Evolutionary conservation across 2,329 filamentous ascomycete species (phyloP).

Genomic region (Sporothrix variecibatus): DNA sequence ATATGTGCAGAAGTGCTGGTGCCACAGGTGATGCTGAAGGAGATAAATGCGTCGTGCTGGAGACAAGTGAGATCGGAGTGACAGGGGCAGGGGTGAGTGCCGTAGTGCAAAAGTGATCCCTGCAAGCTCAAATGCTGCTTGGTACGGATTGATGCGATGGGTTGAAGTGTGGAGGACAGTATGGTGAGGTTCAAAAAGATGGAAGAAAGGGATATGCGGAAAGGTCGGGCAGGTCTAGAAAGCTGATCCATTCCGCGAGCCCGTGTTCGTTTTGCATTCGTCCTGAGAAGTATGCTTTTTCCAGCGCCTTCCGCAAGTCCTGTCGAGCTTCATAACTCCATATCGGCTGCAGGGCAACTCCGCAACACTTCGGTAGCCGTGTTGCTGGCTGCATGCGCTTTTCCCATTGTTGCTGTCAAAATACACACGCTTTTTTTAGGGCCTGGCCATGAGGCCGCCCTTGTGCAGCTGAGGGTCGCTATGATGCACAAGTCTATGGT

Average conservation of each 20-base stretch:
- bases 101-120: not conserved
- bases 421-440: not conserved
- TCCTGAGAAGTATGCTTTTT: not conserved
- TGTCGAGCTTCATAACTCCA: not conserved
- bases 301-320: not conserved
- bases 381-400: not conserved
- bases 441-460: not conserved
- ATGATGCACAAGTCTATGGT: not conserved
- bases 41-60: not conserved
- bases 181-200: not conserved
- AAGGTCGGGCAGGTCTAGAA: not conserved
- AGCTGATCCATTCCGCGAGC: not conserved
- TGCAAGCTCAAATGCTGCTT: not conserved
- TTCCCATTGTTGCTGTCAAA: not conserved
- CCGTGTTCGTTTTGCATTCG: not conserved
- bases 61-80: not conserved
- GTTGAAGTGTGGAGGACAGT: not conserved
- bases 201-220: not conserved
- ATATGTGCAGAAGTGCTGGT: not conserved
- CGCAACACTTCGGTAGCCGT: not conserved
- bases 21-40: not conserved
- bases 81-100: not conserved
- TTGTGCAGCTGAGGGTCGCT: not conserved
- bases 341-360: not conserved
- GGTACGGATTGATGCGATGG: not conserved